Conservation (phyloP, 257 asterid species). For the Jaltomata sinuosa region DNA sequence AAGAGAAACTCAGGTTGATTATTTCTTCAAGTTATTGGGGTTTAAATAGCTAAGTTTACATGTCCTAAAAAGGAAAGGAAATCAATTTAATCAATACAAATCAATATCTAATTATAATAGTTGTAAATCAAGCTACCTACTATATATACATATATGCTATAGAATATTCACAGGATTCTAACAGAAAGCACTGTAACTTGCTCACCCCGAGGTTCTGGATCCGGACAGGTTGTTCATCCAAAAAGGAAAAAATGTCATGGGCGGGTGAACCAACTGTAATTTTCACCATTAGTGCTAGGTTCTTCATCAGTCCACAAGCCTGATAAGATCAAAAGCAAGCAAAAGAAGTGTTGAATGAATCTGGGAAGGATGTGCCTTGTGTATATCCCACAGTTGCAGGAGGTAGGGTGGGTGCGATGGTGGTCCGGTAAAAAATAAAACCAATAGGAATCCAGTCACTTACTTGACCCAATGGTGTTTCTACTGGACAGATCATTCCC, state of each 20-base stretch:
- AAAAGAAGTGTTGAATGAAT: not conserved
- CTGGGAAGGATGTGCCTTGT: not conserved
- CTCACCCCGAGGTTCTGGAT: no score
- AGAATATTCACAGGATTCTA: not conserved
- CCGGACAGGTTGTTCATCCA: slow-evolving; percentile 40
- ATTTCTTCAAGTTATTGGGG: not conserved
- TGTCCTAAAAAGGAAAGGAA: not conserved
- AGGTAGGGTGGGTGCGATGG: no score
- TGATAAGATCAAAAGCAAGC: slow-evolving; percentile 15
- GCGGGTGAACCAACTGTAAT: slow-evolving; percentile 91
- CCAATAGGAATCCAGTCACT: not conserved
- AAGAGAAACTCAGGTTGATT: not conserved
- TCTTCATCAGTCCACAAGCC: slow-evolving; percentile 96
- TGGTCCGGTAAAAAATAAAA: not conserved
- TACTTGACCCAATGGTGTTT: slow-evolving; percentile 95
- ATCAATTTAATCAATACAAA: not conserved
- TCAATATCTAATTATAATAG: not conserved
- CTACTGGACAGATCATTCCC: slow-evolving; percentile 99
- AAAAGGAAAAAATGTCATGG: no score
- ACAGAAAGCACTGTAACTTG: no score
- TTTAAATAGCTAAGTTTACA: not conserved
- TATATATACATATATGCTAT: not conserved
- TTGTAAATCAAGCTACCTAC: not conserved
- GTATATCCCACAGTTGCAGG: no score
- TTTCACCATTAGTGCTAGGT: slow-evolving; percentile 89